Conservation (phyloP, 495 filamentous ascomycete genomes). For the Mytilinidion resinicola region DNA sequence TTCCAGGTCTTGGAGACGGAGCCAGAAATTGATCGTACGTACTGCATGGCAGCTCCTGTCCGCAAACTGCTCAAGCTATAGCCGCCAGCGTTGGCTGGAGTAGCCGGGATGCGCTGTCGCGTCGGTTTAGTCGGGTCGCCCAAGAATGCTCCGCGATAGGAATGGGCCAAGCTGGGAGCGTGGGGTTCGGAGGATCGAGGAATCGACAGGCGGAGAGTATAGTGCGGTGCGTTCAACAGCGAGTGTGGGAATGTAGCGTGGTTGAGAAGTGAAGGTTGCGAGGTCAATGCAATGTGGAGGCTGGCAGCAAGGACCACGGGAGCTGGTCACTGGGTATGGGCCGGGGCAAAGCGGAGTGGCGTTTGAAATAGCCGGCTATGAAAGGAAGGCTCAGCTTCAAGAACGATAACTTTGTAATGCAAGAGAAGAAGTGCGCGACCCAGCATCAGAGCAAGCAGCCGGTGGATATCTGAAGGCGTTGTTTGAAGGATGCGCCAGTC, state of each 20-base stretch:
- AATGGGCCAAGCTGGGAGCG: background rate
- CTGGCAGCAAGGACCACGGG: background rate
- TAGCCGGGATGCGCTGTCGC: background rate
- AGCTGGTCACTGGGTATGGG: slow-evolving; percentile 1
- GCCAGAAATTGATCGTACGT: slow-evolving; percentile 92
- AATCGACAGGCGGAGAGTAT: background rate
- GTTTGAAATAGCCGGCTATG: too few relatives aligned
- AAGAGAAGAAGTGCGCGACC: too few relatives aligned
- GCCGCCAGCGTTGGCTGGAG: background rate
- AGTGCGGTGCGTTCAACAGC: background rate
- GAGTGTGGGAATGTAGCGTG: background rate
- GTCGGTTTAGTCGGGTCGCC: background rate
- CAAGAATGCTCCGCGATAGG: background rate
- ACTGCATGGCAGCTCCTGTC: slow-evolving; percentile 63
- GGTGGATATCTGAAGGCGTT: too few relatives aligned
- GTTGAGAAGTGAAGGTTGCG: background rate
- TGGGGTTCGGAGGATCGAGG: background rate
- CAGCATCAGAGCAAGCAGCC: too few relatives aligned
- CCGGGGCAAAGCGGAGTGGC: background rate
- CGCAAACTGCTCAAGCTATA: background rate
- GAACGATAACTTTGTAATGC: too few relatives aligned
- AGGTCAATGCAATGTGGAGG: background rate
- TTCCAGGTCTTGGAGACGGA: slow-evolving; percentile 99
- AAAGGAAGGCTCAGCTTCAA: too few relatives aligned
- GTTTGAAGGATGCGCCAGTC: too few relatives aligned